Evolutionary conservation across 1,284 basidiomycete species (phyloP).

Genomic region (Austroboletus novae-zelandiae): DNA sequence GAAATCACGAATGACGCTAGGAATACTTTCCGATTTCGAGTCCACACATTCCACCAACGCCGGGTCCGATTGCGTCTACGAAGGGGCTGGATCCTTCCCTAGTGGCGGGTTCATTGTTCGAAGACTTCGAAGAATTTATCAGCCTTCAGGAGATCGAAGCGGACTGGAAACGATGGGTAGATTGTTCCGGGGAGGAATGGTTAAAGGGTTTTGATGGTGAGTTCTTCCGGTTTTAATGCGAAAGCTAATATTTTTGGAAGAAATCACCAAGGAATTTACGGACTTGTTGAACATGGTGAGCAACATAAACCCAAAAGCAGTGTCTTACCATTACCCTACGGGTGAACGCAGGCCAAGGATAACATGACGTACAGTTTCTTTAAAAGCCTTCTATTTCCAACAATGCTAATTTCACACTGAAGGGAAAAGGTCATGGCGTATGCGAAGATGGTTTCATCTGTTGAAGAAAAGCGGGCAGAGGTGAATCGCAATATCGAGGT

Average conservation of each 20-base stretch:
- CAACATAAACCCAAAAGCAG: not conserved
- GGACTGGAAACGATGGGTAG: constrained; percentile 28
- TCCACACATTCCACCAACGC: constrained; percentile 17
- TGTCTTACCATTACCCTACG: constrained; percentile 1
- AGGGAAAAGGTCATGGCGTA: constrained; percentile 22
- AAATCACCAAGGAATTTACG: constrained; percentile 17
- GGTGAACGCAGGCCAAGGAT: constrained; percentile 26
- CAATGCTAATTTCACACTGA: constrained; percentile 2
- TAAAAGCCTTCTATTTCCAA: not conserved
- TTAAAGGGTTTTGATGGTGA: constrained; percentile 31
- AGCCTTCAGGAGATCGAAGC: constrained; percentile 14
- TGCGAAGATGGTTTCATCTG: constrained; percentile 15
- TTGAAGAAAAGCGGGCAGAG: constrained; percentile 18
- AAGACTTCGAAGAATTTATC: constrained; percentile 13
- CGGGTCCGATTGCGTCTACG: constrained; percentile 5
- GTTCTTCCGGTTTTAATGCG: not conserved
- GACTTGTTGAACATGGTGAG: constrained; percentile 28
- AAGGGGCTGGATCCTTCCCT: constrained; percentile 7
- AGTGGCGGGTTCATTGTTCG: constrained; percentile 18
- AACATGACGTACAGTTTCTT: constrained; percentile 23
- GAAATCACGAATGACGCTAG: constrained; percentile 2
- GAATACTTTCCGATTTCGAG: constrained; percentile 24
- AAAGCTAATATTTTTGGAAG: constrained; percentile 14
- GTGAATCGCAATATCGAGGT: constrained; percentile 16
- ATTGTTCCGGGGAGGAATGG: constrained; percentile 32